Conservation (phyloP, 78 protist species). For the Polysphondylium violaceum region DNA sequence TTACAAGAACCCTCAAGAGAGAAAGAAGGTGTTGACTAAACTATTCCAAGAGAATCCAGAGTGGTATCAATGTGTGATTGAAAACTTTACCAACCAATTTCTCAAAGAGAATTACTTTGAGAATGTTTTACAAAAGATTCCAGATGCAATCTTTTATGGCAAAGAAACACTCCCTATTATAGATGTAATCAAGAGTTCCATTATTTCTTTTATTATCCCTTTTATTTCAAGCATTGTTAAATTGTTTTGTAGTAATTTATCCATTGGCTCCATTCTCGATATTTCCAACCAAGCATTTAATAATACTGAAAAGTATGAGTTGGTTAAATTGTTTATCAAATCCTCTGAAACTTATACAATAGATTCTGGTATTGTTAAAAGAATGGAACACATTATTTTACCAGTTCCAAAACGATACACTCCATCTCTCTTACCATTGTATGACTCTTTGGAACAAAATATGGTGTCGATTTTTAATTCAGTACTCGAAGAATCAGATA, state of each 20-base stretch:
- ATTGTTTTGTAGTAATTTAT: background rate
- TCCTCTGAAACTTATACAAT: background rate
- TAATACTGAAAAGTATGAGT: too few species aligned
- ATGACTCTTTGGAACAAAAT: background rate
- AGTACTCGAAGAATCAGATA: conserved; percentile 4
- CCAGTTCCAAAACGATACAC: background rate
- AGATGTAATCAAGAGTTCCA: conserved; percentile 25
- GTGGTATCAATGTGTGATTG: background rate
- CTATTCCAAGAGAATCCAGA: conserved; percentile 8
- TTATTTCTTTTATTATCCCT: conserved; percentile 9
- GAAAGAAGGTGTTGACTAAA: background rate
- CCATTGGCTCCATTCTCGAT: background rate
- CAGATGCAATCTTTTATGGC: conserved; percentile 19
- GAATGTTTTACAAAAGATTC: conserved; percentile 6
- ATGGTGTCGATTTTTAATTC: background rate
- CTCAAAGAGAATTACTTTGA: conserved; percentile 6
- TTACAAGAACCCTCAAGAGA: background rate
- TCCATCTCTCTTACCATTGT: background rate
- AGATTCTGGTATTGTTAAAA: background rate
- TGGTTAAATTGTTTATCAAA: background rate
- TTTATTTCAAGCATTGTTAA: conserved; percentile 1
- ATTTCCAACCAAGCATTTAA: background rate
- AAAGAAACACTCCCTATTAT: background rate
- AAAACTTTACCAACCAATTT: background rate
- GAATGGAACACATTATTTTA: background rate